These are phyloP conservation scores for Alternaria ventricosa DNA, from an alignment of 2,329 filamentous ascomycete species.

Conservation along the genomic window DNA sequence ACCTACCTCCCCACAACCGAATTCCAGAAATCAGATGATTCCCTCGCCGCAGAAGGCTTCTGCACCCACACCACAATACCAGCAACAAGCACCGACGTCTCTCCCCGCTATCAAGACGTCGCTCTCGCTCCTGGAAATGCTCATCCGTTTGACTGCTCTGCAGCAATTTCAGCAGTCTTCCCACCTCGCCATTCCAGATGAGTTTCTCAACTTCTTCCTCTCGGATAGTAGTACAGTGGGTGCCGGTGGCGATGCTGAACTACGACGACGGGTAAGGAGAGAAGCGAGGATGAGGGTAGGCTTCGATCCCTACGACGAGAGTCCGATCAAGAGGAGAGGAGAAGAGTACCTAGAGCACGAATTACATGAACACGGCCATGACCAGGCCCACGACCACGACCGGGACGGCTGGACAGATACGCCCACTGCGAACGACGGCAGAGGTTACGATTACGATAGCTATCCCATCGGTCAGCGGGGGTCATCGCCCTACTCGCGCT, in stretches of 20 bases:
- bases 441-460: conserved; percentile 38
- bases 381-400: neutral
- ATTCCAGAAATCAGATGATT: conserved; percentile 35
- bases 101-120: conserved; percentile 67
- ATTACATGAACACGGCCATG: conserved; percentile 22
- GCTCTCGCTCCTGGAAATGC: conserved; percentile 84
- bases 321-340: conserved; percentile 68
- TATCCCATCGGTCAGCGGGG: conserved; percentile 30
- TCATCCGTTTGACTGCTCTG: conserved; percentile 82
- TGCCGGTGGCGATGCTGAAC: conserved; percentile 66
- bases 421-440: conserved; percentile 2
- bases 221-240: conserved; percentile 71
- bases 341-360: conserved; percentile 68
- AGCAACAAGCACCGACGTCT: conserved; percentile 18
- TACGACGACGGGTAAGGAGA: conserved; percentile 64
- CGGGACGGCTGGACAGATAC: neutral
- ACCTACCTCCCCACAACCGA: conserved; percentile 22
- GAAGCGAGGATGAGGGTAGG: conserved; percentile 69
- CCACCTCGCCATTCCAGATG: conserved; percentile 87
- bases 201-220: conserved; percentile 87
- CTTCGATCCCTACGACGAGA: conserved; percentile 76
- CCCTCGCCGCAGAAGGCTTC: conserved; percentile 33
- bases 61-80: conserved; percentile 11
- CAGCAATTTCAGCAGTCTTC: conserved; percentile 92
- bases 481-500: conserved; percentile 24